phyloP scores from a whole-genome alignment of 78 protist genomes.

The Chrysochromulina parva region DNA sequence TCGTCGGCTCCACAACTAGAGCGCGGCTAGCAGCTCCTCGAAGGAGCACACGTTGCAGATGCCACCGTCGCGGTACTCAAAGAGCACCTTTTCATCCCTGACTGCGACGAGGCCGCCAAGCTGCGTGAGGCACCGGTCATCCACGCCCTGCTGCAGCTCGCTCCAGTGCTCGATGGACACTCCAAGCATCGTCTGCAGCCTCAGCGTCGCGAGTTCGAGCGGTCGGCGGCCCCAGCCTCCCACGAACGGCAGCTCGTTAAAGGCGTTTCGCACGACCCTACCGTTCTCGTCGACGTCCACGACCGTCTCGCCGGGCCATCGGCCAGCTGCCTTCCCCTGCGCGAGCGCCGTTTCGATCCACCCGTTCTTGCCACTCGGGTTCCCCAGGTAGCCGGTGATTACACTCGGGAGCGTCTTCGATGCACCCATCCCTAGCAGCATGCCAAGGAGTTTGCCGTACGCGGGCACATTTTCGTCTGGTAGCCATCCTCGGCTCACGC shows the following conservation, averaged over 20 bases:
- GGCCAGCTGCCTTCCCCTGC: conserved; percentile 18
- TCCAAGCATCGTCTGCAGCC: conserved; percentile 5
- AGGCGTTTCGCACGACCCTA: neutral
- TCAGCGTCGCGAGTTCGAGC: conserved; percentile 32
- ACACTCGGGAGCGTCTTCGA: conserved; percentile 21
- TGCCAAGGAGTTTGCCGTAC: neutral
- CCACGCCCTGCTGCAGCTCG: conserved; percentile 5
- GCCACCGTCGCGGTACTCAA: neutral
- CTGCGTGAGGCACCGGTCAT: conserved; percentile 34
- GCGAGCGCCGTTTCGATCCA: conserved; percentile 33
- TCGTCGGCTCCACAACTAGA: too few species aligned
- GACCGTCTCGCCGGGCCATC: neutral
- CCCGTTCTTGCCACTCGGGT: neutral
- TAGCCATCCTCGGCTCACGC: neutral
- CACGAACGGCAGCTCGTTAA: conserved; percentile 21
- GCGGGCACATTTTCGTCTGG: neutral
- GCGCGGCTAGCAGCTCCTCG: neutral
- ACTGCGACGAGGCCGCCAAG: neutral
- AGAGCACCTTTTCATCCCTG: neutral
- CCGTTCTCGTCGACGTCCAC: neutral
- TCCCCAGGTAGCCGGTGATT: conserved; percentile 20
- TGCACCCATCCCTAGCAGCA: conserved; percentile 28
- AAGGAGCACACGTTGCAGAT: neutral
- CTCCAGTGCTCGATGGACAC: neutral
- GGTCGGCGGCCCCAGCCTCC: conserved; percentile 19